Conservation (phyloP, 345 rosid species). For the Hibiscus trionum region DNA sequence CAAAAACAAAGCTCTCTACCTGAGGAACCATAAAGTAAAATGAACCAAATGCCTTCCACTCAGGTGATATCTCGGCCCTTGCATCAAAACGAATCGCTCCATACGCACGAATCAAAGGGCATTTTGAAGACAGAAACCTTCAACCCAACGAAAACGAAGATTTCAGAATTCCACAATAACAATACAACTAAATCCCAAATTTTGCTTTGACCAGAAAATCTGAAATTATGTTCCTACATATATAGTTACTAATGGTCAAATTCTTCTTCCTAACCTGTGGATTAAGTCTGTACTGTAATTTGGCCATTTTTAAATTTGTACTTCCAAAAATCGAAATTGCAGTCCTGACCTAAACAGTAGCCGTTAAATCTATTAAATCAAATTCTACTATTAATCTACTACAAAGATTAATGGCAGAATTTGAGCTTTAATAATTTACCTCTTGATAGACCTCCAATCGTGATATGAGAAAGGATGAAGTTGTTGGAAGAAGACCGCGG, state of each 20-base stretch:
- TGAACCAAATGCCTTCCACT: slow-evolving; percentile 79
- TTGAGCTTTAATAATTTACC: slow-evolving; percentile 26
- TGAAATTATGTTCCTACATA: background rate
- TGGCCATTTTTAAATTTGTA: too few species aligned
- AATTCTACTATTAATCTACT: too few species aligned
- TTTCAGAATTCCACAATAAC: background rate
- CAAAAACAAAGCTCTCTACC: slow-evolving; percentile 29
- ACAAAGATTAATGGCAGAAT: background rate
- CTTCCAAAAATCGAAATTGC: too few species aligned
- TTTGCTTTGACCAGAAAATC: background rate
- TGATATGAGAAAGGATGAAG: slow-evolving; percentile 63
- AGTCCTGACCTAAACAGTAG: too few species aligned
- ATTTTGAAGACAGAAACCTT: slow-evolving; percentile 59
- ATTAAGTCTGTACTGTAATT: too few species aligned
- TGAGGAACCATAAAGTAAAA: slow-evolving; percentile 83
- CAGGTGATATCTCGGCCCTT: slow-evolving; percentile 40
- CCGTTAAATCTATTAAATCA: too few species aligned
- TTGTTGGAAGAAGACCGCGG: slow-evolving; percentile 59
- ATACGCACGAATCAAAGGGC: slow-evolving; percentile 79
- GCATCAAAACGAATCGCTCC: slow-evolving; percentile 87
- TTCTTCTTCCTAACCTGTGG: too few species aligned
- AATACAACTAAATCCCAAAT: background rate
- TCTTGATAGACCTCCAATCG: slow-evolving; percentile 71
- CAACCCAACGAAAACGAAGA: slow-evolving; percentile 1
- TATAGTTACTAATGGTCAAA: too few species aligned